Base-by-base conservation (phyloP, 2,329 filamentous ascomycete species). In the Colletotrichum theobromicola region DNA sequence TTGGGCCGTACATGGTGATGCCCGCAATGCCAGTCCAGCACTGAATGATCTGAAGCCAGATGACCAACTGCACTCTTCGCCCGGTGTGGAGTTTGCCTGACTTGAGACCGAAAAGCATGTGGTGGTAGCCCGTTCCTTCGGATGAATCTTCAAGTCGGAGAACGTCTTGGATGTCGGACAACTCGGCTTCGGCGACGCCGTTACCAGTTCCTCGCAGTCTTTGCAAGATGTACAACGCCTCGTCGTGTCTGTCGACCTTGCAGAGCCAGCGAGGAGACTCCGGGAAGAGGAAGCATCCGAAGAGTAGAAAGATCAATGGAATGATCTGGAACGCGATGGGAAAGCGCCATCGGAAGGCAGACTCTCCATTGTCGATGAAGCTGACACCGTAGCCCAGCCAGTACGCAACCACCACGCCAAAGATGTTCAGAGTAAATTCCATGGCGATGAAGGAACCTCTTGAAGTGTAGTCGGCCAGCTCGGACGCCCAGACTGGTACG, bases 391-490 rank as follows among this genome's bases (percentile, higher is more conserved):
- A 60, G 2, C 28, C 26, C 16, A 60, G 12, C 57, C 57, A 60
- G 12, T 60, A 60, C 4, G 30, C 57, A 5, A 34, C 57, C 9
- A 32, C 26, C 4, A 60, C 28, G 1, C 57, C 57, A 30, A 60
- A 60, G 18, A 32, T 32, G 12, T 60, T 60, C 0, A 32, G 26
- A 0, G 28, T 60, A 0, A 60, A 60, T 16, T 32, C 30, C 26
- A 32, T 32, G 0, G 16, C 57, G 28, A 60, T 30, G 28, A 60
- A 60, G 30, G 26, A 18, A 2, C 57, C 57, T 32, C 57, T 30
- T 6, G n/a, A n/a, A 0, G 26, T 32, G 6, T n/a, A n/a, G 16
- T 32, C 26, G 0, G 57, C 28, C 10, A 32, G n/a, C 12, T 60
- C 57, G 16, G 57, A 60, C 2, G 28, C 57, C 30, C 18, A 32